Conservation (phyloP, 73 alveolate species). For the Paramecium pentaurelia region DNA sequence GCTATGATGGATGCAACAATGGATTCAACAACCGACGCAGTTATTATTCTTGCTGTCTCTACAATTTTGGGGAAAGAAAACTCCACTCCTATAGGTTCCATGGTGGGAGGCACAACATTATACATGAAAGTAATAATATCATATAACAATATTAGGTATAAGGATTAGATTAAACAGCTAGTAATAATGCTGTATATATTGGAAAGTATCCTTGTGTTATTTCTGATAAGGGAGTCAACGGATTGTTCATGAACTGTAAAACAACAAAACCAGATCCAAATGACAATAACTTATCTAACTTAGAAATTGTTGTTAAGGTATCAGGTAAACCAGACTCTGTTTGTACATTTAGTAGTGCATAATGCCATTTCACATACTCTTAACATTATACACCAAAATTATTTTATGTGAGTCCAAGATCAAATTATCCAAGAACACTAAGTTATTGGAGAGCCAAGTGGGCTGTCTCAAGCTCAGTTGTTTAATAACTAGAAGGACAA, state of each 20-base stretch:
- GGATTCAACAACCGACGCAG: constrained; percentile 25
- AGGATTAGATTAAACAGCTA: constrained; percentile 45
- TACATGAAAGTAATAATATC: not conserved
- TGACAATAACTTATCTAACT: not conserved
- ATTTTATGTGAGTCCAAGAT: constrained; percentile 44
- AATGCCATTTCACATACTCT: constrained; percentile 18
- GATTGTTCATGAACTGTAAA: constrained; percentile 45
- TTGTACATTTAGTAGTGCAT: constrained; percentile 7
- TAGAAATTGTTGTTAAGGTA: constrained; percentile 38
- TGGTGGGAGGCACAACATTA: constrained; percentile 13
- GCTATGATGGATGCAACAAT: not conserved
- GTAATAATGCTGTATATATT: constrained; percentile 42
- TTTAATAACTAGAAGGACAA: not conserved
- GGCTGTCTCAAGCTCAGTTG: constrained; percentile 5
- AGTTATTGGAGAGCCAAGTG: constrained; percentile 51
- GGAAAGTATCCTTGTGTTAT: constrained; percentile 52
- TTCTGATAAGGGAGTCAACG: constrained; percentile 59
- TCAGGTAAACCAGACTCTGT: constrained; percentile 10
- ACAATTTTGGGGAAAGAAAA: not conserved
- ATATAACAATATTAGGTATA: not conserved
- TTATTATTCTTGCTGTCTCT: not conserved
- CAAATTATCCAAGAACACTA: constrained; percentile 37
- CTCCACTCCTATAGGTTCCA: not conserved
- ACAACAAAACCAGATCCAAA: constrained; percentile 46
- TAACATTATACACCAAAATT: constrained; percentile 38